These are phyloP conservation scores for Metschnikowia cubensis DNA, from an alignment of 805 yeast species.

Conservation along the genomic window DNA sequence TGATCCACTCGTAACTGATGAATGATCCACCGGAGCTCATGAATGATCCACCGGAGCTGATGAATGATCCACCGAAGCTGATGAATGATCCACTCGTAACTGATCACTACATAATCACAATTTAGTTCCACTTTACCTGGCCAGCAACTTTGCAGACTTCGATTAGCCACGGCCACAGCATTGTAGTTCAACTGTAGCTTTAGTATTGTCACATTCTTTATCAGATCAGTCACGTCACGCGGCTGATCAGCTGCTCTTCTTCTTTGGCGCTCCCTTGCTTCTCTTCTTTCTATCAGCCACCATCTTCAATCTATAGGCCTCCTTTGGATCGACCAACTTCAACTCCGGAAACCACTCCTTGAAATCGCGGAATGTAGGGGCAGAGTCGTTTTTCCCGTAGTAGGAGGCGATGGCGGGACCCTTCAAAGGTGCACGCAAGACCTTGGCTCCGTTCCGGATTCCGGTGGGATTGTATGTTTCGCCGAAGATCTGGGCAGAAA, in stretches of 20 bases:
- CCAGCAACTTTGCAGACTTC: no score
- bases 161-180: no score
- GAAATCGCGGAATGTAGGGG: conserved; percentile 60
- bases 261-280: conserved; percentile 86
- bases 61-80: no score
- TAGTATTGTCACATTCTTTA: no score
- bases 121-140: no score
- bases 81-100: no score
- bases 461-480: conserved; percentile 65
- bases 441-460: conserved; percentile 68
- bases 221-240: no score
- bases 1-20: no score
- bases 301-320: conserved; percentile 63
- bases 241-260: conserved; percentile 36
- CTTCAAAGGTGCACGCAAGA: conserved; percentile 60
- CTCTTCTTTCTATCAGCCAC: conserved; percentile 68
- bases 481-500: conserved; percentile 64
- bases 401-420: conserved; percentile 70
- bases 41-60: no score
- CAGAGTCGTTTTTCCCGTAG: conserved; percentile 65
- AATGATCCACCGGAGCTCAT: no score
- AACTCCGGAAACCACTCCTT: conserved; percentile 49
- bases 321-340: conserved; percentile 61
- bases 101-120: no score
- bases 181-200: no score